Evolutionary conservation across 2,329 filamentous ascomycete species (phyloP), one percentile per base, ranked within the genome.

Genomic region (Xylariaceae sp.): DNA sequence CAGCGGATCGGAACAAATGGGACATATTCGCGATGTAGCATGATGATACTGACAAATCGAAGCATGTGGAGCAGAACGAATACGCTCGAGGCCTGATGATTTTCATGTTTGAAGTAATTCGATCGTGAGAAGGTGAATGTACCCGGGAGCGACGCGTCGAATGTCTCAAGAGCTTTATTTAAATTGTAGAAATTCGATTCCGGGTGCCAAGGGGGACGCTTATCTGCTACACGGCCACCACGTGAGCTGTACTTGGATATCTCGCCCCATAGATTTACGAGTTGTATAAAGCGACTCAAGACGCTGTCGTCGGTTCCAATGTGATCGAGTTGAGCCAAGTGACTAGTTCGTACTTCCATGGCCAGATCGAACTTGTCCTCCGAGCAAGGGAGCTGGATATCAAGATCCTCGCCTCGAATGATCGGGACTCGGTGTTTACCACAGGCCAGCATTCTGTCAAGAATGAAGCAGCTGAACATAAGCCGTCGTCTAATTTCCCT

Each of bases 391-490:
- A 90, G 75, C 68, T 88, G 86, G 17, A 89, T 84, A 39, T 80
- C 77, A 5, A 89, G 72, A 58, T 87, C 83, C 2, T 83, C 77
- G 1, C 82, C 74, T 44, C 79, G 78, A 49, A 90, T 78, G 68
- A 83, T 85, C 11, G 81, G 79, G 1, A 82, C 78, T 18, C 86
- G 78, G 55, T 84, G 80, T 62, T 82, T 83, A 17, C 87, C 87
- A 65, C 82, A 86, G 42, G 85, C 82, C 23, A 90, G 74, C 71
- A 89, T 83, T 2, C 87, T 82, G 69, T 91, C 88, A 65, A 91
- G 77, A 55, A 90, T 85, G 60, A 88, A 85, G 67, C 87, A 89
- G 66, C 87, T 89, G 76, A 88, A 90, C 76, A 90, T 88, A 0
- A 88, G 89, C 5, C 88, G 81, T 30, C 88, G 78, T 61, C 80